phyloP scores from a whole-genome alignment of 495 filamentous ascomycete species.

The Aspergillus baeticus region DNA sequence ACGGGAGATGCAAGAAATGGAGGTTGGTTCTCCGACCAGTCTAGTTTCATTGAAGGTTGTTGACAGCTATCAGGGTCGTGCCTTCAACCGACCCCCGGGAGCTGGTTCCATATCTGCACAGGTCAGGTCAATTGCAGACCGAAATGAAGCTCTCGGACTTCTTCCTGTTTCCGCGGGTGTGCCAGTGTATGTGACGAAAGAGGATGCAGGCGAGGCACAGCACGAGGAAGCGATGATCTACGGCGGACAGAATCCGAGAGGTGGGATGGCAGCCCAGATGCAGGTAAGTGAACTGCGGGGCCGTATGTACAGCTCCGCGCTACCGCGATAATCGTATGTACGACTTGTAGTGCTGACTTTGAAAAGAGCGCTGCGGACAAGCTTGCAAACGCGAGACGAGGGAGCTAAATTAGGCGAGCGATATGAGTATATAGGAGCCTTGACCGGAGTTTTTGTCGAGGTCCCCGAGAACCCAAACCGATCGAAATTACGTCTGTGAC shows the following conservation, averaged over 20 bases:
- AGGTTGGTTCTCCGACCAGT: neutral
- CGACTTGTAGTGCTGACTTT: neutral
- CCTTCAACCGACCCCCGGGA: slow-evolving; percentile 34
- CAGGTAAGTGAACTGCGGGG: slow-evolving; percentile 1
- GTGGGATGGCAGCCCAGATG: neutral
- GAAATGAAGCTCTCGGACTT: slow-evolving; percentile 31
- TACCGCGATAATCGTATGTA: too few species aligned
- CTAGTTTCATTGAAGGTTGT: neutral
- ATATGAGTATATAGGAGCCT: too few species aligned
- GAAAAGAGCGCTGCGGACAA: neutral
- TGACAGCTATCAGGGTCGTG: slow-evolving; percentile 26
- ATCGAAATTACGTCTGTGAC: too few species aligned
- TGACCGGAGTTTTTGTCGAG: too few species aligned
- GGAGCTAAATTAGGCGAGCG: neutral
- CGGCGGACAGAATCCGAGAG: slow-evolving; percentile 22
- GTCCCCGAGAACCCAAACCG: too few species aligned
- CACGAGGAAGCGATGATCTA: slow-evolving; percentile 30
- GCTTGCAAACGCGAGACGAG: neutral
- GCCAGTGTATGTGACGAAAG: slow-evolving; percentile 33
- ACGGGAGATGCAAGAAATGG: slow-evolving; percentile 22
- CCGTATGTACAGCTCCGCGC: too few species aligned
- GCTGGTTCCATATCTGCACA: slow-evolving; percentile 32
- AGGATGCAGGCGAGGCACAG: slow-evolving; percentile 35
- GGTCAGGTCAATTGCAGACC: slow-evolving; percentile 35
- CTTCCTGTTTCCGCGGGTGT: slow-evolving; percentile 22